These are phyloP conservation scores for Ceratobasidium sp. DNA, from an alignment of 1,284 basidiomycete genomes.

Conservation along the genomic window DNA sequence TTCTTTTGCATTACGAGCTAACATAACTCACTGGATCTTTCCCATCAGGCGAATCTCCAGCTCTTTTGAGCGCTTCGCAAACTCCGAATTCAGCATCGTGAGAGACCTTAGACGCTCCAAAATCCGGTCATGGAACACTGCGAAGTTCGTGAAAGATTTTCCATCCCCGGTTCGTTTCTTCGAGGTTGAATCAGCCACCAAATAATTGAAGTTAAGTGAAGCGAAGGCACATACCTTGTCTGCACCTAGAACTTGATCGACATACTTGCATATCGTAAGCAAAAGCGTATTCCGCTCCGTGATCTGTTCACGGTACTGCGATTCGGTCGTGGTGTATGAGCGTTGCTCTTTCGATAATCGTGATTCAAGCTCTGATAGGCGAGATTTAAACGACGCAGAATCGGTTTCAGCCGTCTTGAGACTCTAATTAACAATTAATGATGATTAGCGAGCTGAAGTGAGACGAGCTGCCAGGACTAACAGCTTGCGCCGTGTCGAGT, in stretches of 20 bases:
- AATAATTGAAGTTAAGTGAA: conserved; percentile 29
- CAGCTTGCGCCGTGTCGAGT: conserved; percentile 76
- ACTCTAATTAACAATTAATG: conserved; percentile 51
- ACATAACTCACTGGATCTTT: conserved; percentile 65
- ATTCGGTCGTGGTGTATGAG: conserved; percentile 76
- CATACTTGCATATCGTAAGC: conserved; percentile 92
- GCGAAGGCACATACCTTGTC: conserved; percentile 75
- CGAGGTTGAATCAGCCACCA: conserved; percentile 47
- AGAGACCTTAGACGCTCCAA: conserved; percentile 87
- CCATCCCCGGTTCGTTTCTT: conserved; percentile 70
- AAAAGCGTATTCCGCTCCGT: conserved; percentile 93
- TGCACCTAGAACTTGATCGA: conserved; percentile 93
- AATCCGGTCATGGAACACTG: conserved; percentile 95
- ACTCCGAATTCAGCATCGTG: conserved; percentile 85
- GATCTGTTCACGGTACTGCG: conserved; percentile 88
- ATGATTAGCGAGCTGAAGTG: conserved; percentile 19
- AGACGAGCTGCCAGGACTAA: conserved; percentile 50
- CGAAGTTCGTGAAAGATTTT: conserved; percentile 93
- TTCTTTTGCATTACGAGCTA: neutral
- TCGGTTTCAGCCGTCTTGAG: conserved; percentile 78
- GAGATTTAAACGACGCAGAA: conserved; percentile 67
- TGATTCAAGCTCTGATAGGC: conserved; percentile 81
- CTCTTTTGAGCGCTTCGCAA: conserved; percentile 89
- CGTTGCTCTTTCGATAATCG: conserved; percentile 88
- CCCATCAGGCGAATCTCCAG: conserved; percentile 80